phyloP scores from a whole-genome alignment of 2,329 filamentous ascomycete genomes.

The Colletotrichum sp. region DNA sequence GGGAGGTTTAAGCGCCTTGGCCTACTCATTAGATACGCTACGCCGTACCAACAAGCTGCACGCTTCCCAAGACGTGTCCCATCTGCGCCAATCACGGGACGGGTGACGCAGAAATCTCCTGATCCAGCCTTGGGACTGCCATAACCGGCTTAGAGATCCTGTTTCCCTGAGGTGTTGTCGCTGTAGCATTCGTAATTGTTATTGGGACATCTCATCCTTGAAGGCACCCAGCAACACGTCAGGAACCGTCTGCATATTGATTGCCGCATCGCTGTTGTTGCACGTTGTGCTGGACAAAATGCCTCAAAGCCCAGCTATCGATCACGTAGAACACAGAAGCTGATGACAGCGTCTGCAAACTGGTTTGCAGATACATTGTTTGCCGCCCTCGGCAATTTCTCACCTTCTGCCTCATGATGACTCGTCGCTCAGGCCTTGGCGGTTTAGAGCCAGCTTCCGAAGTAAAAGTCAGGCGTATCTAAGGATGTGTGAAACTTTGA shows the following conservation, averaged over 20 bases:
- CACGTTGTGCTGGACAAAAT: background rate
- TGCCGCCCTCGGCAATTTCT: background rate
- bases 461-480: background rate
- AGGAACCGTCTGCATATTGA: background rate
- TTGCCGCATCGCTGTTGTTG: background rate
- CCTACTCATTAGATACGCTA: background rate
- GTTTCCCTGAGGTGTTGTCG: background rate
- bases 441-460: background rate
- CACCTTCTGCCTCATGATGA: background rate
- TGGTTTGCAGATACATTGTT: background rate
- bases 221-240: background rate
- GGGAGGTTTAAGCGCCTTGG: background rate
- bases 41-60: background rate
- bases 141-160: background rate
- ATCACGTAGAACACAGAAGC: background rate
- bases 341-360: background rate
- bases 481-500: background rate
- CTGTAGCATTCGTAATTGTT: background rate
- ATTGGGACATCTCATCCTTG: background rate
- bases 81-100: slow-evolving; percentile 2
- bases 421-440: background rate
- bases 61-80: background rate
- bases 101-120: slow-evolving; percentile 15
- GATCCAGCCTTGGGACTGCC: background rate
- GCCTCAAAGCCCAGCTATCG: background rate